These are phyloP conservation scores for Trypanosomatidae sp. DNA, from an alignment of 208 protist species.

Conservation along the genomic window DNA sequence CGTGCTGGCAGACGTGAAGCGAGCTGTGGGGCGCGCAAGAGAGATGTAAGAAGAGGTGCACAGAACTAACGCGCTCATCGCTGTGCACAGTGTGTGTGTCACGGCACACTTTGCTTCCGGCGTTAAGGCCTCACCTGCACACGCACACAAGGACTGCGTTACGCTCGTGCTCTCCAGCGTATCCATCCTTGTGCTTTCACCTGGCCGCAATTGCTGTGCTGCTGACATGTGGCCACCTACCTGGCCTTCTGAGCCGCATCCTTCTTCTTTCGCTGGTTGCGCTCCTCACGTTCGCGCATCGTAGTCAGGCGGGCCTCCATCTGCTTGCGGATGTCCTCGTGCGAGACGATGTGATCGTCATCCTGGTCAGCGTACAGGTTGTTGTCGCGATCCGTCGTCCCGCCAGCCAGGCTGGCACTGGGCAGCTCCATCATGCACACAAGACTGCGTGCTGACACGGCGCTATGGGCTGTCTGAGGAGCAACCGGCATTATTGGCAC, in stretches of 20 bases:
- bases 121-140: neutral
- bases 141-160: neutral
- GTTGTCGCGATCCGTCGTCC: slow-evolving; percentile 20
- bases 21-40: neutral
- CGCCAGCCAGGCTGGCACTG: slow-evolving; percentile 61
- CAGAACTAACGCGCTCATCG: neutral
- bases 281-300: slow-evolving; percentile 84
- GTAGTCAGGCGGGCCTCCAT: slow-evolving; percentile 75
- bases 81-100: neutral
- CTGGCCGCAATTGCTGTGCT: neutral
- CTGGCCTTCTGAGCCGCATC: slow-evolving; percentile 18
- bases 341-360: slow-evolving; percentile 80
- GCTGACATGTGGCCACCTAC: neutral
- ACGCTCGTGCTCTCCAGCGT: neutral
- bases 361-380: slow-evolving; percentile 47
- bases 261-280: slow-evolving; percentile 63
- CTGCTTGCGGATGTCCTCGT: slow-evolving; percentile 80
- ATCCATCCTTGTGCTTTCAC: neutral
- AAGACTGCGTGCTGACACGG: slow-evolving; percentile 58
- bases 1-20: neutral
- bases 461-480: slow-evolving; percentile 43
- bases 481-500: slow-evolving; percentile 45
- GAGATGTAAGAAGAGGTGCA: neutral
- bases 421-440: slow-evolving; percentile 74
- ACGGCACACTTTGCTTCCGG: neutral